Conservation (phyloP, 805 yeast genomes). For the Vanderwaltozyma polyspora region DNA sequence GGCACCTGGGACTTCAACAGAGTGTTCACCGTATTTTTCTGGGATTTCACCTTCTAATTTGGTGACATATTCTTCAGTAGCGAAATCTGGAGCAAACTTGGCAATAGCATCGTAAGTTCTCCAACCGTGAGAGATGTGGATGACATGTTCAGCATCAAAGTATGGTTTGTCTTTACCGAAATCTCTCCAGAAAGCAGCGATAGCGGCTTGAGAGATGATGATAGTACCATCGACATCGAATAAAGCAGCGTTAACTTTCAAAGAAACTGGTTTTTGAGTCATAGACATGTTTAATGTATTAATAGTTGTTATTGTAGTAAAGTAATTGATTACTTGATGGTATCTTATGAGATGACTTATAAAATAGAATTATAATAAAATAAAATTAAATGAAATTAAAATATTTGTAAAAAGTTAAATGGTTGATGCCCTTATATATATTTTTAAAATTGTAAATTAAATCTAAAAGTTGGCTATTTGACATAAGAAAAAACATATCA, state of each 20-base stretch:
- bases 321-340: background rate
- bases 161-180: conserved; percentile 57
- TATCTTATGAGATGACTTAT: background rate
- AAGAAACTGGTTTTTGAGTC: conserved; percentile 23
- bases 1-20: conserved; percentile 70
- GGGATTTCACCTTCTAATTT: conserved; percentile 62
- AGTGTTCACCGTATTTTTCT: conserved; percentile 58
- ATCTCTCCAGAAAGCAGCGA: conserved; percentile 73
- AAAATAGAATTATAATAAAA: background rate
- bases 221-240: conserved; percentile 85
- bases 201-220: conserved; percentile 72
- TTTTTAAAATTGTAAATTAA: too few species aligned
- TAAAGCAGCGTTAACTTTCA: conserved; percentile 38
- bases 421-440: too few species aligned
- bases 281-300: conserved; percentile 9
- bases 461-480: too few species aligned
- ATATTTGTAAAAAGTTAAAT: too few species aligned
- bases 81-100: conserved; percentile 65
- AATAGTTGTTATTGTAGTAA: background rate
- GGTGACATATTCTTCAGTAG: conserved; percentile 50
- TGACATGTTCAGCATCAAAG: conserved; percentile 59
- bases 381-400: background rate
- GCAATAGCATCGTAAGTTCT: conserved; percentile 71
- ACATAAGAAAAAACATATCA: too few species aligned
- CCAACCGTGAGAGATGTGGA: conserved; percentile 70